Evolutionary conservation across 352 stramenopile species (phyloP).

Genomic region (Phytophthora cryptogea): DNA sequence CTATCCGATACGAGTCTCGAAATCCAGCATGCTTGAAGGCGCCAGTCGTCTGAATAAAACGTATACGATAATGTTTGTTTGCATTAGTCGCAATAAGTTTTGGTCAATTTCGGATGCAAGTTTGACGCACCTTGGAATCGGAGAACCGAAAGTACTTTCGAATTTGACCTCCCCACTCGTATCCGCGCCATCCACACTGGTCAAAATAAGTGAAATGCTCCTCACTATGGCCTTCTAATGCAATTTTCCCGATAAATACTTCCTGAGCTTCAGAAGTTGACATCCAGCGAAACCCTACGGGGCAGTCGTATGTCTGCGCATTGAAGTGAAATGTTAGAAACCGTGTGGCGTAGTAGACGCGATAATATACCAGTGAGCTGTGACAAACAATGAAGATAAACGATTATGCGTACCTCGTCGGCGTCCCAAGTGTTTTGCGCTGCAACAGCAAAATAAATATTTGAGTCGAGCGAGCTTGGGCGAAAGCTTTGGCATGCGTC

Average conservation of each 20-base stretch:
- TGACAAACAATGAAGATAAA: not conserved
- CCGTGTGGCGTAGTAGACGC: not conserved
- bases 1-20: conserved; percentile 65
- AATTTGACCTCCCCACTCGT: conserved; percentile 61
- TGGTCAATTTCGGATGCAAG: too few species aligned
- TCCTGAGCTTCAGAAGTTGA: conserved; percentile 67
- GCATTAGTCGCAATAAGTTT: too few species aligned
- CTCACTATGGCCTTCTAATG: conserved; percentile 23
- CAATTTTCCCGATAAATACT: conserved; percentile 46
- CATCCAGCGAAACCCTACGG: conserved; percentile 81
- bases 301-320: conserved; percentile 84
- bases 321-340: not conserved
- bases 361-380: not conserved
- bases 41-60: conserved; percentile 52
- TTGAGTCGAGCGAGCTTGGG: conserved; percentile 53
- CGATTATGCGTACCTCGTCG: conserved; percentile 34
- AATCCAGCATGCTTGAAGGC: conserved; percentile 86
- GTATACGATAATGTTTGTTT: too few species aligned
- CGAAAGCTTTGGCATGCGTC: conserved; percentile 80
- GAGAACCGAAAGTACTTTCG: conserved; percentile 85
- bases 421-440: conserved; percentile 64
- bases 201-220: conserved; percentile 77
- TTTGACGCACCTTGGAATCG: conserved; percentile 58
- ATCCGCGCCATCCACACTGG: conserved; percentile 87
- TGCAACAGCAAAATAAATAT: conserved; percentile 77